Evolutionary conservation across 2,329 filamentous ascomycete species (phyloP).

Genomic region (Penicillium sclerotigenum): DNA sequence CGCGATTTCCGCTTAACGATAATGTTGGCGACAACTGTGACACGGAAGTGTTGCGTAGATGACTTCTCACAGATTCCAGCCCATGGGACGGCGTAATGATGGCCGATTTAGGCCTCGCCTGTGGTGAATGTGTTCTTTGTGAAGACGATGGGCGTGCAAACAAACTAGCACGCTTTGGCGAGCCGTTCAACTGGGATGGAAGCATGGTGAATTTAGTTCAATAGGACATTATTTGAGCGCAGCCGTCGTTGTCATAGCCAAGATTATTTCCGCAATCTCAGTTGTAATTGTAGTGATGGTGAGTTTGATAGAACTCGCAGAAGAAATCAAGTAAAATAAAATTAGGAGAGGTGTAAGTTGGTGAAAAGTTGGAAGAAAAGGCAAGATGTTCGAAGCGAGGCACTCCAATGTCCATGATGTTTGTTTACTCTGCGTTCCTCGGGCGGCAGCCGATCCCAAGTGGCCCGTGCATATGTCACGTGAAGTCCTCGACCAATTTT

Average conservation of each 20-base stretch:
- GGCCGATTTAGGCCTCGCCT: constrained; percentile 67
- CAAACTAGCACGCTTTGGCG: constrained; percentile 74
- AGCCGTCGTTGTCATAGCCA: constrained; percentile 19
- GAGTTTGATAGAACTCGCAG: not conserved
- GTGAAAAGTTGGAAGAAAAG: constrained; percentile 8
- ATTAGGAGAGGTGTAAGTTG: not conserved
- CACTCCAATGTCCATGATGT: constrained; percentile 27
- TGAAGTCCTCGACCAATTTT: constrained; percentile 26
- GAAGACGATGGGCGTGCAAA: constrained; percentile 69
- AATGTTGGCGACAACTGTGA: constrained; percentile 53
- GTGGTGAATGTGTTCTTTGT: constrained; percentile 49
- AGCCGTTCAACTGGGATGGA: constrained; percentile 58
- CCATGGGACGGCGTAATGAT: constrained; percentile 61
- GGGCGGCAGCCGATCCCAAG: constrained; percentile 31
- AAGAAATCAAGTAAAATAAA: not conserved
- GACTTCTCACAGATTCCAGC: constrained; percentile 47
- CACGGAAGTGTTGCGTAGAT: constrained; percentile 68
- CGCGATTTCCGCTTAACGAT: constrained; percentile 39
- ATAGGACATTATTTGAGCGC: constrained; percentile 29
- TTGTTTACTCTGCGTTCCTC: constrained; percentile 41
- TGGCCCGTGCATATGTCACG: constrained; percentile 27
- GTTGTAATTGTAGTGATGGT: not conserved
- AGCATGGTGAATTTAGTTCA: constrained; percentile 45
- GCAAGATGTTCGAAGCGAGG: constrained; percentile 5
- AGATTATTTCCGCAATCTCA: not conserved